Evolutionary conservation across 495 filamentous ascomycete genomes (phyloP), one percentile per base, ranked within the genome.

Genomic region (Penicillium longicatenatum): DNA sequence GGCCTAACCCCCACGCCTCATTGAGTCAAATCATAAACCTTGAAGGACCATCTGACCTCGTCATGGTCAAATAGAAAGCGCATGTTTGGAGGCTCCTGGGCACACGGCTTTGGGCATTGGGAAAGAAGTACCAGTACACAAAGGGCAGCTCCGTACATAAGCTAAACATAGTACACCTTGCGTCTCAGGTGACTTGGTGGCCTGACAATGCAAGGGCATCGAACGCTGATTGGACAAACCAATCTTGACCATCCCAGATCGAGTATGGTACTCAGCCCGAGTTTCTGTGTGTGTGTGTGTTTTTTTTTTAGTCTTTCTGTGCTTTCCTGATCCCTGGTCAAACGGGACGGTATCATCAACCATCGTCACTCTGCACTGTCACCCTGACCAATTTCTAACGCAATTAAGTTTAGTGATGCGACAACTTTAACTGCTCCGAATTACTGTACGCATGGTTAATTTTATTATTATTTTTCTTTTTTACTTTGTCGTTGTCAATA

Each of bases 121-220:
- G 1, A 17, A 2, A 3, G 16, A 10, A 43, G 41, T 43, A 43
- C 41, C 41, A 43, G 41, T 11, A 52, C 50, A 54, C 31, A 52
- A 44, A 19, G 51, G 51, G 39, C n/a, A n/a, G n/a, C 51, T 43
- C 21, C 51, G 31, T 29, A 31, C 30, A 48, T 48, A 17, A 53
- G 62, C 73, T 76, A 76, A 74, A 72, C 66, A 67, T 76, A 76
- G 73, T 55, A 71, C 68, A 64, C 67, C 71, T 73, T 74, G 63
- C 73, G 74, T 68, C 61, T 66, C 65, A 68, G 45, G 54, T 65
- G 65, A 68, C 59, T 60, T 57, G 67, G 71, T 65, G 63, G 64
- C 65, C 67, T 64, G 60, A 64, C 62, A 48, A 70, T 71, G 72
- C 60, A 73, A 70, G 70, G 65, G 54, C 51, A 30, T 37, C 4